phyloP scores from a whole-genome alignment of 257 asterid species.

The Echites panduratus region DNA sequence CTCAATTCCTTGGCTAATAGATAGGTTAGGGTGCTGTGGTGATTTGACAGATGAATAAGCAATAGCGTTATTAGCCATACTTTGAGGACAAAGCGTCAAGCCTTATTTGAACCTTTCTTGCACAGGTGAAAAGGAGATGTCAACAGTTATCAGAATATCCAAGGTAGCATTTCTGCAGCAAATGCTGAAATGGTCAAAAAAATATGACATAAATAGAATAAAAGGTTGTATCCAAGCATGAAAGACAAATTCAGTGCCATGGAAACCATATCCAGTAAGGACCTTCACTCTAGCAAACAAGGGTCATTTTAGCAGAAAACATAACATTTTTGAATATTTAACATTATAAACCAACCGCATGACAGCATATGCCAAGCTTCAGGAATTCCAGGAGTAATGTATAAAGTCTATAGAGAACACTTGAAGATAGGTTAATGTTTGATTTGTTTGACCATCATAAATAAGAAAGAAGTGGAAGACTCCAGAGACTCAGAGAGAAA shows the following conservation, averaged over 20 bases:
- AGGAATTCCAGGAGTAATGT: background rate
- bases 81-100: slow-evolving; percentile 21
- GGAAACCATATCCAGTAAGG: background rate
- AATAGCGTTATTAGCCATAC: slow-evolving; percentile 67
- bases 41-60: slow-evolving; percentile 64
- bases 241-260: background rate
- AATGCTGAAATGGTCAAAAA: background rate
- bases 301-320: background rate
- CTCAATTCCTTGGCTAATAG: slow-evolving; percentile 33
- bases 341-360: background rate
- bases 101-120: slow-evolving; percentile 12
- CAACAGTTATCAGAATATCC: slow-evolving; percentile 21
- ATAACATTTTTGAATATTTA: background rate
- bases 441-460: background rate
- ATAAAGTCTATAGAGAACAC: background rate
- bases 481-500: no score
- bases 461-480: no score
- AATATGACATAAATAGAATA: background rate
- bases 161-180: slow-evolving; percentile 17
- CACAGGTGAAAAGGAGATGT: slow-evolving; percentile 14
- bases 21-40: slow-evolving; percentile 59
- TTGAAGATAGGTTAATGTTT: background rate
- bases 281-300: background rate
- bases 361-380: background rate
- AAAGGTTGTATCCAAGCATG: background rate